Evolutionary conservation across 495 filamentous ascomycete species (phyloP), one percentile per base, ranked within the genome.

Genomic region (Penicillium subrubescens): DNA sequence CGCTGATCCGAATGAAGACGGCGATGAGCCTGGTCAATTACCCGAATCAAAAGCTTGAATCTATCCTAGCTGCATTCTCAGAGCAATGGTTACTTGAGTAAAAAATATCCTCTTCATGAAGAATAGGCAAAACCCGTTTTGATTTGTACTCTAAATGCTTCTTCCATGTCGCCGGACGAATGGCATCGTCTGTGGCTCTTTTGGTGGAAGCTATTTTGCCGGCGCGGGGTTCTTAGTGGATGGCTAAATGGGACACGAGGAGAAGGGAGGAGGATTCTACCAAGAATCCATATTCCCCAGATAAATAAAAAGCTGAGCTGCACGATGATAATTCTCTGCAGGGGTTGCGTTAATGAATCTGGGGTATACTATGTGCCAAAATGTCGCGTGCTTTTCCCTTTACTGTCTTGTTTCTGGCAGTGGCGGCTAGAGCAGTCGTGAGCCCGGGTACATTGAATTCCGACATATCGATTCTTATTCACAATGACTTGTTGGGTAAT

Each of bases 401-500:
- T 23, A 15, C 33, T 23, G 19, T 37, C 25, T 14, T 61, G 3
- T 51, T 51, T 41, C n/a, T 65, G 51, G 67, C 60, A 46, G 31
- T 54, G 19, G 50, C 43, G 25, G 59, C 56, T 15, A 34, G 29
- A 10, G 64, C 66, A n/a, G 52, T 59, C 53, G 56, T 65, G 19
- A 67, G 67, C 21, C 67, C 69, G 5, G 25, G 27, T 2, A 50
- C 51, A 5, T 51, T 72, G 53, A 27, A 63, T 23, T 67, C 67
- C 1, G 69, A 72, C 35, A 33, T 72, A 15, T 67, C 67, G 7
- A 63, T 72, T 46, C 55, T 72, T 17, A 70, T 72, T 35, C 69
- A 72, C 34, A 72, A 72, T 70, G 69, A 72, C 25, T 37, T 69
- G 21, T 29, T 50, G 57, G 64, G 69, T 72, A 34, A 33, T 31